Evolutionary conservation across 2,329 filamentous ascomycete species (phyloP).

Genomic region (Achaetomium macrosporum): DNA sequence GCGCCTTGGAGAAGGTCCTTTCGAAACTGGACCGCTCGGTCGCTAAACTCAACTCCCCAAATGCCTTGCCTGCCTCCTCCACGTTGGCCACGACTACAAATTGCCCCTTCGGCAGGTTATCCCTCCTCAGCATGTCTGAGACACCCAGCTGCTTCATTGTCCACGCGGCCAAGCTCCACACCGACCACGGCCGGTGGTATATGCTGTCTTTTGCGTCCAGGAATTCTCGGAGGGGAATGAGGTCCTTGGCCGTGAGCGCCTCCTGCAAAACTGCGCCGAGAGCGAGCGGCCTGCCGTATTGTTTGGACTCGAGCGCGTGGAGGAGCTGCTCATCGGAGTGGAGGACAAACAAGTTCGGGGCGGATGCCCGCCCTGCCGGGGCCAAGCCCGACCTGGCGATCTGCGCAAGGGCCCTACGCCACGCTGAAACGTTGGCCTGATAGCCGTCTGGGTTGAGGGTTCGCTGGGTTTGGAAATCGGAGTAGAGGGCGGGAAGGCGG

Average conservation of each 20-base stretch:
- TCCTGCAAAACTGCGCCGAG: constrained; percentile 74
- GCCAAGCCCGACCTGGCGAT: constrained; percentile 30
- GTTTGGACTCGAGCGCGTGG: constrained; percentile 64
- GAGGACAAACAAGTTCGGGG: constrained; percentile 46
- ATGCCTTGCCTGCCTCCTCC: constrained; percentile 51
- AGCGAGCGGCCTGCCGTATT: constrained; percentile 76
- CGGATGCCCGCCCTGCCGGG: constrained; percentile 19
- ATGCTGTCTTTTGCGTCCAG: constrained; percentile 60
- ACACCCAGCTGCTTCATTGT: constrained; percentile 65
- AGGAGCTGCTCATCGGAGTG: constrained; percentile 58
- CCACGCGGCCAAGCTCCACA: constrained; percentile 69
- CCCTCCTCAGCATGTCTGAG: constrained; percentile 40
- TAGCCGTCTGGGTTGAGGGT: constrained; percentile 28
- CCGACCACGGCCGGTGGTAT: constrained; percentile 59
- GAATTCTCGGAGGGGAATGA: constrained; percentile 69
- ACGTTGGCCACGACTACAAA: constrained; percentile 62
- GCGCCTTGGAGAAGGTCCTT: constrained; percentile 59
- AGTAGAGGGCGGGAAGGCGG: constrained; percentile 27
- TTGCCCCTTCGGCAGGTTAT: constrained; percentile 53
- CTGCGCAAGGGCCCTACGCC: constrained; percentile 30
- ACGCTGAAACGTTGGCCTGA: constrained; percentile 33
- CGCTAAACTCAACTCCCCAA: constrained; percentile 42
- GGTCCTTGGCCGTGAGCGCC: constrained; percentile 59
- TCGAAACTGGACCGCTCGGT: constrained; percentile 53
- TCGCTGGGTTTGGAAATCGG: constrained; percentile 27